Evolutionary conservation across 179 eudicot species (phyloP), one percentile per base, ranked within the genome.

Genomic region (Gypsophila paniculata): DNA sequence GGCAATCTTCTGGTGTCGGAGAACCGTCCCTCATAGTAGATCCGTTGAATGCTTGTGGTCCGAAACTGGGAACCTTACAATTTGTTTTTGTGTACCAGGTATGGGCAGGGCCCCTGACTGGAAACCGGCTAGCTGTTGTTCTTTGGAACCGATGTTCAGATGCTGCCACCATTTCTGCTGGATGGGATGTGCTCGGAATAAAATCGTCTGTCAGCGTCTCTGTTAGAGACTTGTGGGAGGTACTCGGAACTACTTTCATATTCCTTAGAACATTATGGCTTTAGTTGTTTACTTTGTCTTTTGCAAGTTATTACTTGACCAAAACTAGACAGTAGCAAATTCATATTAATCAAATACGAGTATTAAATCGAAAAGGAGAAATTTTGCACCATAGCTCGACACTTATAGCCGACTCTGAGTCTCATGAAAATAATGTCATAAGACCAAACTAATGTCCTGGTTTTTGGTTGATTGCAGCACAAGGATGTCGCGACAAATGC

Each of bases 31-130:
- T 39, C 44, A 2, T 2, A 2, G 44, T 39, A 39, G 44, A 39
- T 39, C n/a, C n/a, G n/a, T 8, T 8, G 44, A 39, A 39, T 39
- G 3, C 6, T 39, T 39, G 15, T 46, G 52, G 52, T 8, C 15
- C 15, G 10, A 46, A 46, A 46, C 15, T 46, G 15, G 15, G 15
- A 46, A 46, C 1, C 52, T 46, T 46, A 38, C 26, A 18, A 8
- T 7, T 3, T 54, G 52, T 73, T 42, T 76, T 17, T 71, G 19
- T 5, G 5, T 54, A 70, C 25, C 77, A 88, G 92, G 90, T 88
- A 49, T 88, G 92, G 92, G 84, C 90, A 26, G 92, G 90, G 39
- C 92, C 92, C 42, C 75, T 88, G 51, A 77, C 88, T 14, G 86
- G 77, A 65, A 77, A 78, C 65, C 80, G 88, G 61, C 25, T 82